phyloP scores from a whole-genome alignment of 1,139 yeast species.

The Candida pseudoviswanathii region DNA sequence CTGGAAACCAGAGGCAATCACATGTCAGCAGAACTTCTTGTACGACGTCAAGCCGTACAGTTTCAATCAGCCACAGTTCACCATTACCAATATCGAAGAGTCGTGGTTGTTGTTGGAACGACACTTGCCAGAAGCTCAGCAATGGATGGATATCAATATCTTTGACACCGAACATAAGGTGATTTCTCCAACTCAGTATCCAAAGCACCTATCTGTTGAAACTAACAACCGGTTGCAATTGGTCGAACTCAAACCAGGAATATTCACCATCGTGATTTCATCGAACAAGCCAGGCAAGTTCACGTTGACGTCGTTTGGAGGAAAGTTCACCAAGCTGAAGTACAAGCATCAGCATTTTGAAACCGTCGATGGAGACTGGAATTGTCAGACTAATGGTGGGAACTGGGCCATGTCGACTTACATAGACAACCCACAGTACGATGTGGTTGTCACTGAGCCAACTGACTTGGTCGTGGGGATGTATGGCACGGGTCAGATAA shows the following conservation, averaged over 20 bases:
- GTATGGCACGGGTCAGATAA: constrained; percentile 22
- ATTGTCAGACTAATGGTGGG: constrained; percentile 53
- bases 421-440: constrained; percentile 65
- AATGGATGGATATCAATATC: constrained; percentile 30
- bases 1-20: constrained; percentile 53
- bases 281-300: constrained; percentile 30
- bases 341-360: constrained; percentile 23
- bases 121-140: constrained; percentile 22
- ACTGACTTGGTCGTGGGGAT: constrained; percentile 27
- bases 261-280: constrained; percentile 30
- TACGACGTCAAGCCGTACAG: constrained; percentile 22
- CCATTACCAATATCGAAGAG: constrained; percentile 30
- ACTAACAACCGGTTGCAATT: constrained; percentile 34
- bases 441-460: constrained; percentile 24
- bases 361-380: constrained; percentile 51
- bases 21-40: constrained; percentile 36
- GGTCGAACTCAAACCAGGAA: constrained; percentile 27
- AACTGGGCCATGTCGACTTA: constrained; percentile 54
- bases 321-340: constrained; percentile 27
- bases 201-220: constrained; percentile 21
- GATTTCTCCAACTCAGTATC: constrained; percentile 30
- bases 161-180: constrained; percentile 32
- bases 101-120: constrained; percentile 56
- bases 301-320: constrained; percentile 33
- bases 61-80: constrained; percentile 51